Evolutionary conservation across 495 filamentous ascomycete genomes (phyloP), one percentile per base, ranked within the genome.

Genomic region (Diplogelasinospora grovesii): DNA sequence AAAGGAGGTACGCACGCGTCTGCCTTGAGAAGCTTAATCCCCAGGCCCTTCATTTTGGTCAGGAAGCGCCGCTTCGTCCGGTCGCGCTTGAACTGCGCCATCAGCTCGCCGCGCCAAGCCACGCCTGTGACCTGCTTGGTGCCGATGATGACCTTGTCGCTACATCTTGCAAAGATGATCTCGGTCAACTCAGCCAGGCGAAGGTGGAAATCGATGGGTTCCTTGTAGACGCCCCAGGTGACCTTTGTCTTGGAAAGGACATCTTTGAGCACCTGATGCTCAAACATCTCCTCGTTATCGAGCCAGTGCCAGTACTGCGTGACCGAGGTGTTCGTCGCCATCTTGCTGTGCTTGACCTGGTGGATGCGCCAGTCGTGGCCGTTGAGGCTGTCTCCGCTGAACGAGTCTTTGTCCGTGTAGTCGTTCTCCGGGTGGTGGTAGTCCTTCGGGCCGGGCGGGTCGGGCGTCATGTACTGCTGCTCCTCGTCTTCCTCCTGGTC

Each of bases 271-370:
- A 71, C 64, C 37, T 70, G 68, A 48, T 73, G 69, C 54, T 73
- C 68, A 15, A 70, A 62, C 26, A 56, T 35, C 13, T 40, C 38
- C 30, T 50, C 59, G 18, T 65, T 57, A 22, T 28, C 43, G 35
- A 64, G 22, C 58, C 59, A 73, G 39, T 68, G 68, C 68, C 68
- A 70, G 56, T 73, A 73, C 46, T 73, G 69, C n/a, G 66, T 71
- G 10, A 69, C 59, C 3, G 56, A 21, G 2, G 52, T 36, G 44
- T 61, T 64, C 20, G 57, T 70, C 3, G 66, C 60, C 15, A 64
- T 42, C 8, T 37, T 38, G 22, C 42, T 45, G 22, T 61, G 63
- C 57, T 68, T 68, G 47, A 73, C 62, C 42, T 71, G 68, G n/a
- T 64, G 50, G 6, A 73, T 39, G 13, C 66, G 61, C 56, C 63